Conservation (phyloP, 1,284 basidiomycete genomes). For the Mixia osmundae region DNA sequence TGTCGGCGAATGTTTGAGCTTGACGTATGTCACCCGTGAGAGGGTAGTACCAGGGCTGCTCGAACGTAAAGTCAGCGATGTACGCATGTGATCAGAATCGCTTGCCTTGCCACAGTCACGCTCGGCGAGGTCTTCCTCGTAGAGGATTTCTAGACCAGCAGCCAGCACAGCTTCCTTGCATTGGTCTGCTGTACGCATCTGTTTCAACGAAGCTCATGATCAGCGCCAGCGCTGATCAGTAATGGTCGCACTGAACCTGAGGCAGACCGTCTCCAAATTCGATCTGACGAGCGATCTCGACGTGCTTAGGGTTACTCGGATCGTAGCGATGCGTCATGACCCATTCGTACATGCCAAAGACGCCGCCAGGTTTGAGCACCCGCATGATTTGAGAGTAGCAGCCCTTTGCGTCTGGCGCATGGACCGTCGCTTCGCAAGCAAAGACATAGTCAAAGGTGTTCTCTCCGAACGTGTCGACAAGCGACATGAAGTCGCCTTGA, state of each 20-base stretch:
- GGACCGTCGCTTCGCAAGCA: conserved; percentile 92
- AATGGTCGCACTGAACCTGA: no score
- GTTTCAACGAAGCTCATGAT: no score
- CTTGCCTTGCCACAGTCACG: conserved; percentile 24
- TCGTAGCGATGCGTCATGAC: conserved; percentile 94
- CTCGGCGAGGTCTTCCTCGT: conserved; percentile 86
- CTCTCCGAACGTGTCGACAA: conserved; percentile 75
- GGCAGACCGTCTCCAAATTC: conserved; percentile 83
- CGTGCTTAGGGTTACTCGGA: conserved; percentile 57
- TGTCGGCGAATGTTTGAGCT: conserved; percentile 84
- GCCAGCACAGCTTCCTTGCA: conserved; percentile 54
- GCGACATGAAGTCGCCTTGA: conserved; percentile 88
- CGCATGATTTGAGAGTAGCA: conserved; percentile 84
- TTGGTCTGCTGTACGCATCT: conserved; percentile 61
- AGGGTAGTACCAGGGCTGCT: conserved; percentile 16
- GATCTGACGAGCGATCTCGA: conserved; percentile 57
- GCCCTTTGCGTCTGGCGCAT: conserved; percentile 85
- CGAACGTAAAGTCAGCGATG: neutral
- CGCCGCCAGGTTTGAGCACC: conserved; percentile 88
- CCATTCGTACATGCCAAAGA: conserved; percentile 62
- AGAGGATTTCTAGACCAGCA: conserved; percentile 71
- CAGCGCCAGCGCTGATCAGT: no score
- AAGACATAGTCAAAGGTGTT: conserved; percentile 67
- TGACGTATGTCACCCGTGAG: conserved; percentile 33
- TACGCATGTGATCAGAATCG: neutral